Evolutionary conservation across 352 stramenopile species (phyloP), one percentile per base, ranked within the genome.

Genomic region (Pilasporangium apinafurcum): DNA sequence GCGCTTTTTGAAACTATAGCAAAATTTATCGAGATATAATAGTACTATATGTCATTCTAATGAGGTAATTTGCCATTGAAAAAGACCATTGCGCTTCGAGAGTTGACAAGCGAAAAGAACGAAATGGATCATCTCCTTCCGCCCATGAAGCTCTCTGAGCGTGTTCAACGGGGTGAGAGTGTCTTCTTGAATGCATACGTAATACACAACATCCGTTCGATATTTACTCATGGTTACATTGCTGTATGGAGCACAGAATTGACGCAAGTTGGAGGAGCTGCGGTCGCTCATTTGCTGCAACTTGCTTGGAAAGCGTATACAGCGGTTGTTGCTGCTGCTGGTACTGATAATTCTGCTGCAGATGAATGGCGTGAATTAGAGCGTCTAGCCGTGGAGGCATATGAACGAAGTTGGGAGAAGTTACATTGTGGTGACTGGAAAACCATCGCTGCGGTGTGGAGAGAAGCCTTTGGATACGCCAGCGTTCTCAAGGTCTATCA

Each of bases 341-440:
- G 2, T 7, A 14, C n/a, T 17, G 5, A 3, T 29, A 13, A 27
- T 7, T 31, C 27, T 9, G 13, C n/a, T 2, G 18, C 29, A 21
- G 40, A 2, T 5, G 38, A 21, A 9, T 56, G 49, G 49, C 27
- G 27, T 5, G 21, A 7, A 2, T 28, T 38, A 2, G 49, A 40
- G 27, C 8, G 6, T 7, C 36, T 68, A 10, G 54, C 58, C 3
- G 42, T 36, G 0, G 61, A 65, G 6, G 72, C 64, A 5, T 84
- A 86, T 55, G 65, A 76, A 21, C 70, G 70, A 24, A 67, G 65
- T 42, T 92, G 77, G 77, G 77, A 92, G 48, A 62, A 65, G 9
- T 49, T 92, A 35, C 80, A 92, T 56, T 81, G 69, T 33, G 80
- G 73, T 4, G 71, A 53, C 46, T 92, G 80, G 80, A 86, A 87